Base-by-base conservation (phyloP, 208 protist species). In the Trypanosoma melophagium region DNA sequence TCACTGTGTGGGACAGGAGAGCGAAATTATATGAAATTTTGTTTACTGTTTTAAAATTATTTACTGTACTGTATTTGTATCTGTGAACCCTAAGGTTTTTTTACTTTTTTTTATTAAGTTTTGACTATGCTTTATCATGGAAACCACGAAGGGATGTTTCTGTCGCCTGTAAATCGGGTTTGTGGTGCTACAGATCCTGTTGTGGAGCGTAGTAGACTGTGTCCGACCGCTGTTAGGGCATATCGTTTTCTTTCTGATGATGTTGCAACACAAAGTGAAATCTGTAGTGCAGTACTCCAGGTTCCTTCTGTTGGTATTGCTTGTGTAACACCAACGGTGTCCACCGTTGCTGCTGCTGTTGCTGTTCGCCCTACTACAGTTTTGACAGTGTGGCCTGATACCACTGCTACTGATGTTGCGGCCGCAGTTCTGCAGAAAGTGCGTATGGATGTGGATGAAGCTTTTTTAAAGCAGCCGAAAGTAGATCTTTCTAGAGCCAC, bases 341-440 rank as follows among this genome's bases (percentile, higher is more conserved):
- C 5, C 3, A 40, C 55, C 8, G 47, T 9, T 28, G 40, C 35
- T 7, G 16, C 51, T n/a, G 38, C 31, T 16, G 28, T 17, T 28
- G 14, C 31, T 38, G 17, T 22, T 2, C 25, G 4, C 8, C 74
- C 79, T 3, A 41, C 69, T 24, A 63, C 76, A 10, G 79, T 91
- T 57, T 57, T 84, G n/a, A 63, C 74, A n/a, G 57, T 74, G 13
- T 91, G 85, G 85, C 58, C 52, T 7, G 84, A 90, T 61, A 90
- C 81, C 24, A 85, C 81, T 12, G 44, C 80, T 9, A 77, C 65
- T 58, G 84, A 90, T 49, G 47, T 90, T 16, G 67, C 76, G 2
- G 51, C 64, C 21, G 62, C 64, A 9, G 59, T 81, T 16, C 56
- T 90, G 50, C 17, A 56, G 12, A 72, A 69, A 0, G 61, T 85